These are phyloP conservation scores for Tolypocladium inflatum DNA, from an alignment of 2,329 filamentous ascomycete genomes.

Conservation along the genomic window DNA sequence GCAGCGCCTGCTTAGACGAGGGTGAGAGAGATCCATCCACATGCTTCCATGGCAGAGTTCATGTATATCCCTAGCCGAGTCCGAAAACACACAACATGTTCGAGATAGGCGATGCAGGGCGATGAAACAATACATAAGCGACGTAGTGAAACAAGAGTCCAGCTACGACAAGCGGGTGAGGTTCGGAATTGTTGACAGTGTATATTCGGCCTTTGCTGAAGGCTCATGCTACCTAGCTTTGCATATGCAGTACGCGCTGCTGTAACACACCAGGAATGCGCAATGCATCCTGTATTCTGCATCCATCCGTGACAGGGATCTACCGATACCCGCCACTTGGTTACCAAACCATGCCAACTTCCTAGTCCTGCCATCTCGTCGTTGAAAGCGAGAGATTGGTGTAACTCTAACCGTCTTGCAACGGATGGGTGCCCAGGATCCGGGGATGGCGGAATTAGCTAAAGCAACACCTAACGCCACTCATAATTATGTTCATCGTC, in stretches of 20 bases:
- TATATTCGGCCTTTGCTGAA: not conserved
- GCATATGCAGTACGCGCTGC: not conserved
- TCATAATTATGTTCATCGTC: conserved; percentile 16
- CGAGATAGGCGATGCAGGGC: not conserved
- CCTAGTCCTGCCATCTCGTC: not conserved
- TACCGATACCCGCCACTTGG: not conserved
- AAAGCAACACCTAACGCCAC: conserved; percentile 13
- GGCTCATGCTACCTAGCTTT: conserved; percentile 1
- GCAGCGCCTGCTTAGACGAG: not conserved
- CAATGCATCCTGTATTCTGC: conserved; percentile 2
- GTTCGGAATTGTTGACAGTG: not conserved
- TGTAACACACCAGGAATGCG: conserved; percentile 3
- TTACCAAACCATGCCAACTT: not conserved
- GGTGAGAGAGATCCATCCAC: not conserved
- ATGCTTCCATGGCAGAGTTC: not conserved
- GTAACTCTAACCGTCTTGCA: not conserved
- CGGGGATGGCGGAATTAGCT: not conserved
- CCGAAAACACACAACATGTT: not conserved
- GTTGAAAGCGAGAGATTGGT: not conserved
- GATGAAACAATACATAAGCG: not conserved
- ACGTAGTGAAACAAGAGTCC: not conserved
- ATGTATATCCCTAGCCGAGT: not conserved
- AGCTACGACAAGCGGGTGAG: not conserved
- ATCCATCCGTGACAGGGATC: conserved; percentile 1
- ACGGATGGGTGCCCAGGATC: not conserved